These are phyloP conservation scores for Salicornia ramosissima DNA, from an alignment of 148 eudicot genomes.

Conservation along the genomic window DNA sequence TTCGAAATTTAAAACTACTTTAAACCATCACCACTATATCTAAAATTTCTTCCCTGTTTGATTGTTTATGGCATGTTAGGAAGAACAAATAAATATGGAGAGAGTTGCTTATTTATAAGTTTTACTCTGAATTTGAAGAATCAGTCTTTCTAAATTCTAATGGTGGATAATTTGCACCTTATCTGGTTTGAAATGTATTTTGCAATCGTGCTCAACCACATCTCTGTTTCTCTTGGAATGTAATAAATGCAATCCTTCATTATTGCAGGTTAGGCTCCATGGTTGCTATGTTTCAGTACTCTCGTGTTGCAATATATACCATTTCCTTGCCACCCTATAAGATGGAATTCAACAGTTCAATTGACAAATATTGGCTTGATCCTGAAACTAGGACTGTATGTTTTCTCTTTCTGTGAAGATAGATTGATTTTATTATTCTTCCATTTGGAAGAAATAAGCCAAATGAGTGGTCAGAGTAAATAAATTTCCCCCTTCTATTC, in stretches of 20 bases:
- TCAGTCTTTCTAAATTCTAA: neutral
- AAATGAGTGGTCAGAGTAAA: neutral
- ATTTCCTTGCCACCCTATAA: conserved; percentile 72
- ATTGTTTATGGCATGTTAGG: too few species aligned
- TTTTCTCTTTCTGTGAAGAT: neutral
- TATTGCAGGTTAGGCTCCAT: conserved; percentile 77
- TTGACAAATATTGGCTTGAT: conserved; percentile 48
- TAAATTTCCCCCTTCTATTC: neutral
- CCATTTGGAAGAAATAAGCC: neutral
- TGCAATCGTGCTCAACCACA: neutral
- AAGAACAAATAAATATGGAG: too few species aligned
- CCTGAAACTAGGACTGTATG: conserved; percentile 57
- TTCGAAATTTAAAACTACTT: neutral
- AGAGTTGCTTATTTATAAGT: neutral
- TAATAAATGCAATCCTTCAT: neutral
- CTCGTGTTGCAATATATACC: conserved; percentile 58
- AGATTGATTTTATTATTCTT: neutral
- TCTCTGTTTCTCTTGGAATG: neutral
- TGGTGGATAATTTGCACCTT: neutral
- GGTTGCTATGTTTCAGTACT: conserved; percentile 88
- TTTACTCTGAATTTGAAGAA: neutral
- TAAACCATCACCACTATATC: too few species aligned
- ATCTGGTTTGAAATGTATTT: neutral
- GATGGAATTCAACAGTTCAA: conserved; percentile 50
- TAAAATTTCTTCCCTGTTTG: too few species aligned